A percentile compares a stretch with the other conserved stretches of the same genome.
Conservation (phyloP, 768 basidiomycete species). For the Termitomyces sp. region DNA sequence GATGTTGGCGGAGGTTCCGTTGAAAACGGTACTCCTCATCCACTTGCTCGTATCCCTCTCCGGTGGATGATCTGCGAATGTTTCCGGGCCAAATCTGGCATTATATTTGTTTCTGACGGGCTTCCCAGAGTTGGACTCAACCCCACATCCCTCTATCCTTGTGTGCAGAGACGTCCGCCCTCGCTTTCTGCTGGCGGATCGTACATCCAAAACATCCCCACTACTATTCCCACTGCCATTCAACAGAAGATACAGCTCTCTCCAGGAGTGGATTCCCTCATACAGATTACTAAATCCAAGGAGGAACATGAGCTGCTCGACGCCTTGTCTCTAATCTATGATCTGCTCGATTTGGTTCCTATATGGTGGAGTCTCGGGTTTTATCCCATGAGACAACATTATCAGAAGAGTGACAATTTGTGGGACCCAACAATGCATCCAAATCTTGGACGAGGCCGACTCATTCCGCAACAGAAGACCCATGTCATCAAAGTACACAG, state of each 20-base stretch:
- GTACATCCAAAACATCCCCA: constrained; percentile 19
- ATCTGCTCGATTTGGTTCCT: constrained; percentile 42
- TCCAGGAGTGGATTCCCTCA: background rate
- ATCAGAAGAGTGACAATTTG: constrained; percentile 25
- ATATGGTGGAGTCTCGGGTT: constrained; percentile 64
- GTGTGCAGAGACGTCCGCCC: constrained; percentile 25
- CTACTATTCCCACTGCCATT: background rate
- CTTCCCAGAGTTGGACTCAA: constrained; percentile 40
- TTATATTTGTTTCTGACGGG: constrained; percentile 49
- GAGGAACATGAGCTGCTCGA: constrained; percentile 52
- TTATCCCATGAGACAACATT: constrained; percentile 30
- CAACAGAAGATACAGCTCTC: background rate
- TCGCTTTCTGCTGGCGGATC: constrained; percentile 13
- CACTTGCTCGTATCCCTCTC: constrained; percentile 46
- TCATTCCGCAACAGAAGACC: constrained; percentile 33
- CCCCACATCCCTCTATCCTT: constrained; percentile 29
- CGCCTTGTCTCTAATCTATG: constrained; percentile 41
- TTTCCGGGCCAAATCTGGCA: constrained; percentile 50
- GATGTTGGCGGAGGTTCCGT: constrained; percentile 53
- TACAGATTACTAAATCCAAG: constrained; percentile 23
- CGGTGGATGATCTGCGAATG: constrained; percentile 71
- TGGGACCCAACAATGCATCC: constrained; percentile 22
- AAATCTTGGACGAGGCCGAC: constrained; percentile 34
- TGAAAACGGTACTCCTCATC: constrained; percentile 31
- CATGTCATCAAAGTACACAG: constrained; percentile 39